These are phyloP conservation scores for Zymoseptoria brevis DNA, from an alignment of 2,329 filamentous ascomycete genomes.

Conservation along the genomic window DNA sequence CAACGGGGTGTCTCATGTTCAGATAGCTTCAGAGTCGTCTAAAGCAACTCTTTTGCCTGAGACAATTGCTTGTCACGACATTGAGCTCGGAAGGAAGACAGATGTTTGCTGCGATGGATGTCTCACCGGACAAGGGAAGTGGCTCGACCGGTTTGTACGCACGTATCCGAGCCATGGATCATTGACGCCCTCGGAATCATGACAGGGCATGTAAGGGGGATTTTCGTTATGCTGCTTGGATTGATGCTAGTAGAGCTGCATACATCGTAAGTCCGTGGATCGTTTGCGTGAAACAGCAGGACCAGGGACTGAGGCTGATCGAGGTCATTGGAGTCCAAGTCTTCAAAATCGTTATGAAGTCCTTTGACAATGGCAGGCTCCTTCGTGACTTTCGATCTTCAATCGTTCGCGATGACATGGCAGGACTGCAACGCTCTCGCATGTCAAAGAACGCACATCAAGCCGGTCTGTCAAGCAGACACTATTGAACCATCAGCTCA, in stretches of 20 bases:
- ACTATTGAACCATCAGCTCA: no score
- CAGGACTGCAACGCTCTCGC: no score
- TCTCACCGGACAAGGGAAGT: neutral
- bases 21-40: neutral
- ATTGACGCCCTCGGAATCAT: neutral
- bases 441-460: no score
- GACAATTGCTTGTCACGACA: neutral
- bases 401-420: no score
- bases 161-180: neutral
- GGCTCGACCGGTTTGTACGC: no score
- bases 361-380: no score
- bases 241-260: neutral
- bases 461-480: no score
- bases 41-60: neutral
- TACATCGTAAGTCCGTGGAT: neutral
- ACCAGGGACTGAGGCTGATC: neutral
- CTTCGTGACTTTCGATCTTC: no score
- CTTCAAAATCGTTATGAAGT: no score
- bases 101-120: neutral
- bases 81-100: neutral
- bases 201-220: neutral
- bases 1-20: neutral
- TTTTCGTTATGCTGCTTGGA: neutral
- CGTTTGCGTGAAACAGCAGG: neutral
- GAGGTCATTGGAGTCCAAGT: neutral